Evolutionary conservation across 1,139 yeast species (phyloP), one percentile per base, ranked within the genome.

Genomic region (Magnusiomyces ingens): DNA sequence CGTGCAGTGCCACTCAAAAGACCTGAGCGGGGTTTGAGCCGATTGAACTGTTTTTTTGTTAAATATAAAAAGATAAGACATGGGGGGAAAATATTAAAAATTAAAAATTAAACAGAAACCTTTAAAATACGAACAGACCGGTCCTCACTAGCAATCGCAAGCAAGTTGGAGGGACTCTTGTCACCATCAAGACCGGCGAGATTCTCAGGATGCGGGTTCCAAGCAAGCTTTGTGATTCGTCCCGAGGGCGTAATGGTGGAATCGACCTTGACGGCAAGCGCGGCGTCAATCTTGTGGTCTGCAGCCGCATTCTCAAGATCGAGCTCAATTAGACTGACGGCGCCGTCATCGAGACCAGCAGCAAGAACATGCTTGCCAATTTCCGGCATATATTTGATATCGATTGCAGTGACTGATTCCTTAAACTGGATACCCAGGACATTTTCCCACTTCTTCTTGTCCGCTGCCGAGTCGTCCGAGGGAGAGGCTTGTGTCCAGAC

Each of bases 281-380:
- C 4, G 2, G 19, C 45, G 1, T 62, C 58, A 1, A 73, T 53
- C 6, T 58, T 49, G 17, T 46, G 47, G 4, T 26, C 19, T 5
- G 56, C 35, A 29, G 50, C 49, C 21, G 48, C 62, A 18, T 62
- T 62, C 3, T 49, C 48, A 17, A 57, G 44, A 1, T 50, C 53
- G 3, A 73, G 11, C 60, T 58, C 48, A 53, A 69, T 70, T 13
- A 73, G 57, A 18, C 63, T 66, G 29, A 78, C 67, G 51, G 61
- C 71, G 55, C 91, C 98, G 54, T 72, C 74, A 61, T 91, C 98
- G 41, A 82, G 71, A 1, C 99, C 99, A 15, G 79, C 79, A 0
- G 86, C 85, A 10, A 89, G 58, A 1, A 75, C 48, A 13, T 74
- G 58, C 26, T 65, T 67, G 18, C 66, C 67, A 44, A 65, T n/a